phyloP scores from a whole-genome alignment of 768 basidiomycete genomes.

The Amanita pseudoporphyria region DNA sequence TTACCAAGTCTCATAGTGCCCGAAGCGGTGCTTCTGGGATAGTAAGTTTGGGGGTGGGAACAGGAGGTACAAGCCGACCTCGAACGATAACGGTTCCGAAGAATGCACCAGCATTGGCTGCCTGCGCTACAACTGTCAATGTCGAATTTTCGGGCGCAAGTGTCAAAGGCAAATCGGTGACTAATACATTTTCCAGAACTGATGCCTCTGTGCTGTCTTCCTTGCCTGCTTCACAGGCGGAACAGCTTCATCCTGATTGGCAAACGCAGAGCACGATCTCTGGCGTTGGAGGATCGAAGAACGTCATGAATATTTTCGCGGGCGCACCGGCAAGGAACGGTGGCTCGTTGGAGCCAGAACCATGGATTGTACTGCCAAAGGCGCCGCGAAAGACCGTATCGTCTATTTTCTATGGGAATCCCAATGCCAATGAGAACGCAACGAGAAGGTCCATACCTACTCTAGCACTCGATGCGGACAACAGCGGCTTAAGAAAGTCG shows the following conservation, averaged over 20 bases:
- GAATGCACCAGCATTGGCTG: slow-evolving; percentile 72
- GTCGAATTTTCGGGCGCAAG: slow-evolving; percentile 85
- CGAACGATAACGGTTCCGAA: slow-evolving; percentile 56
- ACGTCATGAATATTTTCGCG: slow-evolving; percentile 85
- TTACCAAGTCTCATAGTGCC: neutral
- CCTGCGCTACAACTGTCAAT: slow-evolving; percentile 88
- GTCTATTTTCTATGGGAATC: slow-evolving; percentile 14
- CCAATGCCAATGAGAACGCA: neutral
- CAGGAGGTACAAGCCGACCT: slow-evolving; percentile 21
- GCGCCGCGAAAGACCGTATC: slow-evolving; percentile 17
- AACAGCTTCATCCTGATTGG: neutral
- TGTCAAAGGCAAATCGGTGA: slow-evolving; percentile 27
- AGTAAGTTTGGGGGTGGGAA: slow-evolving; percentile 11
- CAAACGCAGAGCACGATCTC: neutral
- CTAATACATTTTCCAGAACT: slow-evolving; percentile 21
- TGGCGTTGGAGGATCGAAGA: slow-evolving; percentile 12
- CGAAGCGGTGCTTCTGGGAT: slow-evolving; percentile 6
- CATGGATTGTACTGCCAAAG: slow-evolving; percentile 63
- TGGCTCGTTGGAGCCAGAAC: slow-evolving; percentile 35
- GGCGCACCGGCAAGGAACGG: slow-evolving; percentile 49
- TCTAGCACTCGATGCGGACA: neutral
- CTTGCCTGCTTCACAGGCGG: neutral
- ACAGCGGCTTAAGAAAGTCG: slow-evolving; percentile 9
- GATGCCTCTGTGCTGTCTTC: neutral
- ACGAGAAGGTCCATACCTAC: neutral